Base-by-base conservation (phyloP, 441 rosid species). In the Eutrema salsugineum region DNA sequence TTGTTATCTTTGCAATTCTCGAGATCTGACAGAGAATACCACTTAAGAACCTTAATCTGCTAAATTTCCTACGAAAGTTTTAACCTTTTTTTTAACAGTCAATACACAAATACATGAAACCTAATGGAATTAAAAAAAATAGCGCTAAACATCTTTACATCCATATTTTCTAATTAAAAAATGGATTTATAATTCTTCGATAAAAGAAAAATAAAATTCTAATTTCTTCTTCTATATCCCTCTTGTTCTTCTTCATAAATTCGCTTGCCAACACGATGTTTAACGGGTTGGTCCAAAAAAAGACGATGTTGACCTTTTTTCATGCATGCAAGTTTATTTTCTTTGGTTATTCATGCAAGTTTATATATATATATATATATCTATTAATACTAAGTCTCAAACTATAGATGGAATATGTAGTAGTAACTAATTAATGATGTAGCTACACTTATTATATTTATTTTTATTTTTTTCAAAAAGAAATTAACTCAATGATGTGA, bases 21-120 rank as follows among this genome's bases (percentile, higher is more conserved):
- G 62, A 60, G 58, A 53, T 68, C 3, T 68, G 69, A 68, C 35
- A 14, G 6, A 60, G 58, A 68, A 50, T 74, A 66, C 46, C 72
- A 66, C 72, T 66, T 30, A 19, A 10, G 12, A 73, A 27, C 67
- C 48, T 66, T 49, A 30, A 55, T 27, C 44, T 55, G 11, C 15
- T 51, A 33, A 55, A 55, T 8, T 54, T 55, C 22, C 35, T 62
- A 35, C n/a, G n/a, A 6, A 43, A 55, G 2, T 5, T 16, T 11
- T 8, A 14, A 27, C 8, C 8, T 7, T 6, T 14, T 47, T 20
- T 28, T 8, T 32, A 66, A 39, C 15, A 36, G 24, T 27, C 8
- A 50, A 51, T 10, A 64, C 6, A 27, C 27, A 38, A 35, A n/a
- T 24, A 24, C 27, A 24, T 24, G 27, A 24, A n/a, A n/a, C n/a